phyloP scores from a whole-genome alignment of 805 yeast genomes.

The Naumovozyma baii region DNA sequence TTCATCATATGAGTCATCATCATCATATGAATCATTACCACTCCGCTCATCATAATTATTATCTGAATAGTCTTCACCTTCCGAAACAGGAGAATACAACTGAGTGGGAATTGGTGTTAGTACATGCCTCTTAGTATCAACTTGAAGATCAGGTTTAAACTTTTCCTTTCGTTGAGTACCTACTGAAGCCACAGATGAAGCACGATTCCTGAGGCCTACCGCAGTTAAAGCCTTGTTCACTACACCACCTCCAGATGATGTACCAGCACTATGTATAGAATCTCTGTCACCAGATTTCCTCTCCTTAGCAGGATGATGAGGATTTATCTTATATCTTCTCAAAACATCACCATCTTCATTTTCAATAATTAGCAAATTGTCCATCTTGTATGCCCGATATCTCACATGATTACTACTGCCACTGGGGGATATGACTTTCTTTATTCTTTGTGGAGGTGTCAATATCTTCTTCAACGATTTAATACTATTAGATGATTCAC shows the following conservation, averaged over 20 bases:
- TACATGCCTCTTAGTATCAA: neutral
- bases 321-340: conserved; percentile 68
- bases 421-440: conserved; percentile 1
- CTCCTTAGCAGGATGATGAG: conserved; percentile 31
- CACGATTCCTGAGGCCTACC: conserved; percentile 40
- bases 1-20: conserved; percentile 14
- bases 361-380: conserved; percentile 71
- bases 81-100: neutral
- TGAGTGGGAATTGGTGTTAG: conserved; percentile 8
- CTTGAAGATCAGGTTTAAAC: neutral
- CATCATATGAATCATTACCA: conserved; percentile 6
- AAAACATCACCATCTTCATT: conserved; percentile 87
- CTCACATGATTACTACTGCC: conserved; percentile 10
- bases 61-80: conserved; percentile 4
- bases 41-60: neutral
- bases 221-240: conserved; percentile 42
- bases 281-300: conserved; percentile 3
- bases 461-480: conserved; percentile 20
- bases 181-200: neutral
- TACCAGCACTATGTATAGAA: no score
- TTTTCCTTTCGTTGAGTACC: neutral
- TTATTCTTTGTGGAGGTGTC: conserved; percentile 10
- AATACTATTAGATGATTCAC: conserved; percentile 26
- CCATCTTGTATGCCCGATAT: conserved; percentile 67
- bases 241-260: conserved; percentile 5